Evolutionary conservation across 2,329 filamentous ascomycete species (phyloP).

Genomic region (Penicillium expansum): DNA sequence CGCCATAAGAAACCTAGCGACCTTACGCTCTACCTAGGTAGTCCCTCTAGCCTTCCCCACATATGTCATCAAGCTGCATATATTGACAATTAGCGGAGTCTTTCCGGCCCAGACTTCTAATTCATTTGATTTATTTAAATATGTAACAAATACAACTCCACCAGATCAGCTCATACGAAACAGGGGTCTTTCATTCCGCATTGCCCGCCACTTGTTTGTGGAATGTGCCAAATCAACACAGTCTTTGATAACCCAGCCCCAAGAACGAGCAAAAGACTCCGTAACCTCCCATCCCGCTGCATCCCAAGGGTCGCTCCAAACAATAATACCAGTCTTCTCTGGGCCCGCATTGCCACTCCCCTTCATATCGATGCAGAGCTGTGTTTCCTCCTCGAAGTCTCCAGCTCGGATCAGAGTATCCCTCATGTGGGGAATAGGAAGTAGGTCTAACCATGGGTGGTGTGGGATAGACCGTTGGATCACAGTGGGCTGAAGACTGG

Average conservation of each 20-base stretch:
- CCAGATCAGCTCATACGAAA: neutral
- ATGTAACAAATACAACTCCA: no score
- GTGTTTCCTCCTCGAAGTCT: slow-evolving; percentile 16
- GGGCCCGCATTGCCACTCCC: slow-evolving; percentile 5
- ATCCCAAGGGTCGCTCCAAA: slow-evolving; percentile 33
- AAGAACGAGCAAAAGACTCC: slow-evolving; percentile 24
- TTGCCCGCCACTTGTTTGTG: slow-evolving; percentile 30
- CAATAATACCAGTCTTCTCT: slow-evolving; percentile 18
- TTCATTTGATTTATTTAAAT: no score
- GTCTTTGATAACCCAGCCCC: slow-evolving; percentile 30
- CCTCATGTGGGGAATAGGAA: slow-evolving; percentile 22
- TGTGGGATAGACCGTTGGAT: slow-evolving; percentile 22
- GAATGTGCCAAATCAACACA: slow-evolving; percentile 24
- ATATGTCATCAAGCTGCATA: neutral
- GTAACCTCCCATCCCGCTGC: slow-evolving; percentile 29
- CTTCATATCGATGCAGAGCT: slow-evolving; percentile 19
- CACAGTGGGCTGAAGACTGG: slow-evolving; percentile 19
- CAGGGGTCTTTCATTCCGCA: slow-evolving; percentile 25
- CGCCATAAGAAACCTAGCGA: neutral
- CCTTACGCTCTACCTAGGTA: no score
- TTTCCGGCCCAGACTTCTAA: no score
- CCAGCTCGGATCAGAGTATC: slow-evolving; percentile 23
- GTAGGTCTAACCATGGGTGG: slow-evolving; percentile 28
- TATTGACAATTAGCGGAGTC: neutral
- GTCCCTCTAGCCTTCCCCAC: neutral